Conservation (phyloP, 805 yeast species). For the Hanseniaspora jakobsenii region DNA sequence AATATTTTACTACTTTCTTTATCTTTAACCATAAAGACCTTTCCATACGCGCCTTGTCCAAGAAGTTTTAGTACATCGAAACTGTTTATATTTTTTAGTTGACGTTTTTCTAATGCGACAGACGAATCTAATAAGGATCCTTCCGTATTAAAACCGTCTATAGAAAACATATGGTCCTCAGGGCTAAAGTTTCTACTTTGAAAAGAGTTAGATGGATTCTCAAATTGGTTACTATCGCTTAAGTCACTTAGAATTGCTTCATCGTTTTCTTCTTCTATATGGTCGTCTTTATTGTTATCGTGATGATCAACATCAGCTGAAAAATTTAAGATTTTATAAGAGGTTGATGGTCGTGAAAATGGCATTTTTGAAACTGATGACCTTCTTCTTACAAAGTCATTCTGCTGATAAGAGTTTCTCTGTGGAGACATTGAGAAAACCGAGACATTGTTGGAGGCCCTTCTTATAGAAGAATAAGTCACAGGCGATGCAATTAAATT, state of each 20-base stretch:
- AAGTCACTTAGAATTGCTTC: no score
- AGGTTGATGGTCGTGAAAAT: neutral
- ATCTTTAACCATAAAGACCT: constrained; percentile 67
- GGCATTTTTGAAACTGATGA: constrained; percentile 14
- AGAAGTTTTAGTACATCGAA: constrained; percentile 65
- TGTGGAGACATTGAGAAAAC: constrained; percentile 12
- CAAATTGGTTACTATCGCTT: no score
- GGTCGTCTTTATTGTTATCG: neutral
- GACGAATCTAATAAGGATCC: constrained; percentile 11
- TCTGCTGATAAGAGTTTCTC: neutral
- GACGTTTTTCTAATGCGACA: neutral
- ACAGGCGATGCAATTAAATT: neutral
- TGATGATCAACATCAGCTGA: neutral
- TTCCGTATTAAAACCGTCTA: constrained; percentile 13
- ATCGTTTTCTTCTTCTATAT: neutral
- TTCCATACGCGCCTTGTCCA: constrained; percentile 84
- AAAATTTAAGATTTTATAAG: constrained; percentile 4
- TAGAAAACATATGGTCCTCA: constrained; percentile 1
- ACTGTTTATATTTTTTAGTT: constrained; percentile 33
- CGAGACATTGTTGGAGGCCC: neutral
- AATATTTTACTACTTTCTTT: constrained; percentile 47
- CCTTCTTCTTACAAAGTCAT: constrained; percentile 6
- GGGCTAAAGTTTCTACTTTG: neutral
- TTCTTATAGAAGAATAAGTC: constrained; percentile 7
- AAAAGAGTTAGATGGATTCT: neutral